Percentiles rank a stretch among this genome's conserved stretches.
Evolutionary conservation across 306 rosid species (phyloP).

Genomic region (Castanea mollissima): DNA sequence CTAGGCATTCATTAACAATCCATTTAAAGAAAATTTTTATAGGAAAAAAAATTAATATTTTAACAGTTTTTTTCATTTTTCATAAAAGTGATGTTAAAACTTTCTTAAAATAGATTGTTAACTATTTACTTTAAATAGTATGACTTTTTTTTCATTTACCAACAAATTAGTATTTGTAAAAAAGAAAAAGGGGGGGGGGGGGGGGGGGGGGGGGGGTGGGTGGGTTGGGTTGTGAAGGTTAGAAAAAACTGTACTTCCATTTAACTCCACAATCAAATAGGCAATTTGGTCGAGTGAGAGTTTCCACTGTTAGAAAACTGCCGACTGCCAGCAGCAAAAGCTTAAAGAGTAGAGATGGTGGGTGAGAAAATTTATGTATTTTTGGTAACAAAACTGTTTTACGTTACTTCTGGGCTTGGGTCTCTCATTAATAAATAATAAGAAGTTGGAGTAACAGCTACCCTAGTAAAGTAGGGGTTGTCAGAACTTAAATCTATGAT

Average conservation of each 20-base stretch:
- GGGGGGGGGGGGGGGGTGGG: no score
- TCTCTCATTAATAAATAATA: not conserved
- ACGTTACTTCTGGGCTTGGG: not conserved
- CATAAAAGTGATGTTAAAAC: no score
- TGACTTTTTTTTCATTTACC: no score
- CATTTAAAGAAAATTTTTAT: no score
- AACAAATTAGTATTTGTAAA: accelerated
- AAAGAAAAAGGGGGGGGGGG: no score
- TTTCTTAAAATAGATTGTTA: no score
- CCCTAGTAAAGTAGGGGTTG: not conserved
- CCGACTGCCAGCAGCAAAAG: not conserved
- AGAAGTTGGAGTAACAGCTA: not conserved
- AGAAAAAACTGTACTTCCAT: no score
- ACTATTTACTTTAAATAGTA: no score
- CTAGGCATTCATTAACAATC: no score
- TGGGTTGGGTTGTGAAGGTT: no score
- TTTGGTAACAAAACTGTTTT: not conserved
- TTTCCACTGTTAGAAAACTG: not conserved
- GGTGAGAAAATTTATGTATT: not conserved
- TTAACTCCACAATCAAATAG: not conserved
- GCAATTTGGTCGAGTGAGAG: not conserved
- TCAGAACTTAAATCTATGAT: not conserved
- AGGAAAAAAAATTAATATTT: no score
- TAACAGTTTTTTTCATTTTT: no score
- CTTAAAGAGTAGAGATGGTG: not conserved